Conservation (phyloP, 306 rosid species). For the Cercis canadensis region DNA sequence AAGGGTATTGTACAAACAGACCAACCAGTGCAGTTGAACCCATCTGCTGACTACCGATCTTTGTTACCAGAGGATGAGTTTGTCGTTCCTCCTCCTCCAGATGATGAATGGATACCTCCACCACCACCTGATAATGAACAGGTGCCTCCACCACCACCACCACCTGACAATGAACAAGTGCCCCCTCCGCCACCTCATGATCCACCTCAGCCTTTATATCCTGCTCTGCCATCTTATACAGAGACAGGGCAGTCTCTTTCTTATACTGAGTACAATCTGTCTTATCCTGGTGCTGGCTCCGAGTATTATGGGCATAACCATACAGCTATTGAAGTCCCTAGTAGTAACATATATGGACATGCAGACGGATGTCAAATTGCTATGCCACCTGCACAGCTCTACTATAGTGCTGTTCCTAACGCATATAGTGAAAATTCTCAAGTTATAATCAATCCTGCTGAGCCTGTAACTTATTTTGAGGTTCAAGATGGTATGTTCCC, state of each 20-base stretch:
- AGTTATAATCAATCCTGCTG: slow-evolving; percentile 53
- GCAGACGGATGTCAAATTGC: slow-evolving; percentile 57
- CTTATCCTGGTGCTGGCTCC: slow-evolving; percentile 61
- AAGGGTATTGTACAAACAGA: slow-evolving; percentile 41
- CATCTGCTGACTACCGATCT: slow-evolving; percentile 39
- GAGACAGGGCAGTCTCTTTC: slow-evolving; percentile 66
- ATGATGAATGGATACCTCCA: slow-evolving; percentile 98
- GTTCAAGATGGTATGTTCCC: slow-evolving; percentile 59
- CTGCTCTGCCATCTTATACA: slow-evolving; percentile 61
- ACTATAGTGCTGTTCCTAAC: slow-evolving; percentile 66
- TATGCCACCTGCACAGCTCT: slow-evolving; percentile 64
- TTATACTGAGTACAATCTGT: slow-evolving; percentile 57
- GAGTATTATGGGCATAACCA: slow-evolving; percentile 63
- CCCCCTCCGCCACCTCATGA: slow-evolving; percentile 94
- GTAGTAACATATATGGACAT: slow-evolving; percentile 62
- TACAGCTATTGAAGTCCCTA: slow-evolving; percentile 53
- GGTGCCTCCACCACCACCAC: slow-evolving; percentile 91
- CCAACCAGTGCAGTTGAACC: slow-evolving; percentile 50
- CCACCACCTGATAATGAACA: slow-evolving; percentile 93
- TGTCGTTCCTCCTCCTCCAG: slow-evolving; percentile 79
- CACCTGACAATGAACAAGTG: slow-evolving; percentile 72
- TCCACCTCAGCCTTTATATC: slow-evolving; percentile 56
- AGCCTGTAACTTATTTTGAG: slow-evolving; percentile 62
- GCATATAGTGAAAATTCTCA: slow-evolving; percentile 59
- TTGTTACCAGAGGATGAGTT: slow-evolving; percentile 46